Evolutionary conservation across 495 filamentous ascomycete genomes (phyloP).

Genomic region (Xylaria cubensis): DNA sequence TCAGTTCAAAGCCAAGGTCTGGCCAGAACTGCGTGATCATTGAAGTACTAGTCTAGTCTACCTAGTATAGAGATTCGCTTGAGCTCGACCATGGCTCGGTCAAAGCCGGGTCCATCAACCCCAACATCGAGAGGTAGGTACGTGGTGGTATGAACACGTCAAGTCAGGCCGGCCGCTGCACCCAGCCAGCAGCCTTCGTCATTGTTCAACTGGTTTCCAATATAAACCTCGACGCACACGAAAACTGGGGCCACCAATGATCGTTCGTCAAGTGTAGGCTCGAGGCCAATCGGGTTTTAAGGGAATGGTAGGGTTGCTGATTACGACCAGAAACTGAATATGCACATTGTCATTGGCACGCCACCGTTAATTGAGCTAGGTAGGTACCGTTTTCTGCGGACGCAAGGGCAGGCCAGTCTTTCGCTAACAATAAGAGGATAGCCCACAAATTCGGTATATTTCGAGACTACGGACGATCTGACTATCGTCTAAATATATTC

Average conservation of each 20-base stretch:
- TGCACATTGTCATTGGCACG: background rate
- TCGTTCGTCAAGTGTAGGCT: background rate
- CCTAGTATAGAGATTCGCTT: background rate
- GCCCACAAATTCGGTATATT: background rate
- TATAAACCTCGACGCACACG: background rate
- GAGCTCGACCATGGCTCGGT: slow-evolving; percentile 9
- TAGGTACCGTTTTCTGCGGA: background rate
- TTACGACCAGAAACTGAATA: slow-evolving; percentile 4
- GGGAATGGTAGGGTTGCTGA: background rate
- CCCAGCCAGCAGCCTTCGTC: background rate
- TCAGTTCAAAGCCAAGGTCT: background rate
- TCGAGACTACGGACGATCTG: background rate
- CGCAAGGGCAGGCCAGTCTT: background rate
- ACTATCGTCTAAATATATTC: no score
- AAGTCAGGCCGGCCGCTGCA: background rate
- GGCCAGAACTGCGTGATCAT: background rate
- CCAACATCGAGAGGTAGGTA: background rate
- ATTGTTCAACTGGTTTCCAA: background rate
- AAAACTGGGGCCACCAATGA: slow-evolving; percentile 7
- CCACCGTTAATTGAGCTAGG: background rate
- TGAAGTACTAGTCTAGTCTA: background rate
- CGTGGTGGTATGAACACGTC: background rate
- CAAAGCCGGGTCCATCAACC: background rate
- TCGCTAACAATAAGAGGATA: slow-evolving; percentile 6
- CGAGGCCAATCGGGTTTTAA: slow-evolving; percentile 16